A percentile compares a stretch with the other conserved stretches of the same genome.
Evolutionary conservation across 371 early-diverging fungal species (phyloP).

Genomic region (Mortierella sp.): DNA sequence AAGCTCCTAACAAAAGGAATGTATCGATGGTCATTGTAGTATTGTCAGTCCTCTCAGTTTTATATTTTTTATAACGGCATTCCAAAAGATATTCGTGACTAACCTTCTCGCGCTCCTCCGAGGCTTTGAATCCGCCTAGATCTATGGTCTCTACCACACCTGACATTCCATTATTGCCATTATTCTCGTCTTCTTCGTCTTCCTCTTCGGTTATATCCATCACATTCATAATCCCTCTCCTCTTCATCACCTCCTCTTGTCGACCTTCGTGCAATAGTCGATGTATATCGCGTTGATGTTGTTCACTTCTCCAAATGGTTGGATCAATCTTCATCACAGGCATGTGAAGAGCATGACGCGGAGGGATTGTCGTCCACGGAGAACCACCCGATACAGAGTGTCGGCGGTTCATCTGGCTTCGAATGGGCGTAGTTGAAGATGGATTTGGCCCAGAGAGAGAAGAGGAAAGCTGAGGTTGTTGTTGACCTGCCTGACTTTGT

Average conservation of each 20-base stretch:
- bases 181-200: conserved; percentile 28
- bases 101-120: conserved; percentile 39
- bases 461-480: not conserved
- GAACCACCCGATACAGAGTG: conserved; percentile 37
- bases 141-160: conserved; percentile 38
- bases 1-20: conserved; percentile 11
- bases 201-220: conserved; percentile 47
- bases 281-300: conserved; percentile 45
- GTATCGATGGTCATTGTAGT: not conserved
- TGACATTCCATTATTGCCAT: conserved; percentile 15
- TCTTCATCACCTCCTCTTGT: conserved; percentile 38
- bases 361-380: conserved; percentile 33
- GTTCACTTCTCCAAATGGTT: conserved; percentile 26
- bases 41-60: conserved; percentile 1
- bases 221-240: conserved; percentile 24
- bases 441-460: not conserved
- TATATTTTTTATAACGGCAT: not conserved
- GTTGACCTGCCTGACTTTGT: not conserved
- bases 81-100: not conserved
- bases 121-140: conserved; percentile 26
- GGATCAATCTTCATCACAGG: conserved; percentile 53
- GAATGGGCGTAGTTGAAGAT: conserved; percentile 4
- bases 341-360: conserved; percentile 52
- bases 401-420: conserved; percentile 27
- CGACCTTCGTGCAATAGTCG: conserved; percentile 46